Evolutionary conservation across 208 protist genomes (phyloP).

Genomic region (Plasmodiophora brassicae): DNA sequence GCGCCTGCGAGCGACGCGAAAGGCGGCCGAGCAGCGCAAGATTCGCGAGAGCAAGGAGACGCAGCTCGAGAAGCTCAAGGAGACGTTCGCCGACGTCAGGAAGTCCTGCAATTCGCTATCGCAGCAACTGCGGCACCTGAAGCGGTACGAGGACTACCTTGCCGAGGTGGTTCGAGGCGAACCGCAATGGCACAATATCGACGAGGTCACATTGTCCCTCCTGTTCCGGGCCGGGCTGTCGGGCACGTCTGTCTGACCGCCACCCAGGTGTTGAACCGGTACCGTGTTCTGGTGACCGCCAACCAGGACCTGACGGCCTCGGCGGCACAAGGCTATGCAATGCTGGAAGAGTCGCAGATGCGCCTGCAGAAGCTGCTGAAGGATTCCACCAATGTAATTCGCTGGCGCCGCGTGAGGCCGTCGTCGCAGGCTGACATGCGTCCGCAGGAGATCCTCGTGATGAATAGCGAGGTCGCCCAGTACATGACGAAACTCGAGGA

Average conservation of each 20-base stretch:
- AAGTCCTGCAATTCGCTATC: neutral
- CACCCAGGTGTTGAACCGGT: neutral
- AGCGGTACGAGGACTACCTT: slow-evolving; percentile 22
- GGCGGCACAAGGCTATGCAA: neutral
- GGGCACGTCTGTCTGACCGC: neutral
- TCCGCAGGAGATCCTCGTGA: neutral
- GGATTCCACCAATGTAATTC: neutral
- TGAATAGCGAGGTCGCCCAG: slow-evolving; percentile 5
- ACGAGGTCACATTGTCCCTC: neutral
- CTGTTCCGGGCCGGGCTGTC: neutral
- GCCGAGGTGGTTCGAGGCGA: neutral
- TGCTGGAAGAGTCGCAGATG: slow-evolving; percentile 1
- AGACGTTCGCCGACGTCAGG: neutral
- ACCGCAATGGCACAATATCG: slow-evolving; percentile 28
- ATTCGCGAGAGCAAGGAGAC: slow-evolving; percentile 1
- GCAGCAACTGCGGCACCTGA: slow-evolving; percentile 2
- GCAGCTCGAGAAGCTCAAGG: slow-evolving; percentile 19
- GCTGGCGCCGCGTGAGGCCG: neutral
- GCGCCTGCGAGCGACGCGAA: neutral
- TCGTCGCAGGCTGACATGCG: neutral
- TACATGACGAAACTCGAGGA: slow-evolving; percentile 25
- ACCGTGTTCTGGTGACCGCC: slow-evolving; percentile 5
- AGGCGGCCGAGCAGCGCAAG: slow-evolving; percentile 2
- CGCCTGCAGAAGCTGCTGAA: neutral
- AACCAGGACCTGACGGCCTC: neutral